These are phyloP conservation scores for Lophiostoma macrostomum DNA, from an alignment of 495 filamentous ascomycete species.

Conservation along the genomic window DNA sequence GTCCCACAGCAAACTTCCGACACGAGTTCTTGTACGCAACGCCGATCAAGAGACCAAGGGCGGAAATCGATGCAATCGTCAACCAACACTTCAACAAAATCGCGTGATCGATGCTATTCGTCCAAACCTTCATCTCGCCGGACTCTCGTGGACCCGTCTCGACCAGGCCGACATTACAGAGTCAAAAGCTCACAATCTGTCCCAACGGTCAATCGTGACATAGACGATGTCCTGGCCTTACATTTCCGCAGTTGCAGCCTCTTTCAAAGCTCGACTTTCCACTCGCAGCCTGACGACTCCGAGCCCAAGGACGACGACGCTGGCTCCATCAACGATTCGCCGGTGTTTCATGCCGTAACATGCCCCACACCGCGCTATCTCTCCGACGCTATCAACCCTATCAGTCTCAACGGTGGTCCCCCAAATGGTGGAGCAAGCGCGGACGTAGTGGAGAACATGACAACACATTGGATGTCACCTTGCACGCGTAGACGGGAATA, in stretches of 20 bases:
- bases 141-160: slow-evolving; percentile 21
- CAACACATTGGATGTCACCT: slow-evolving; percentile 30
- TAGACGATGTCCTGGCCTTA: slow-evolving; percentile 32
- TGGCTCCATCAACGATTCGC: too few relatives aligned
- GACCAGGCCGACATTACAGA: slow-evolving; percentile 24
- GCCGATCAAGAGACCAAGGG: slow-evolving; percentile 9
- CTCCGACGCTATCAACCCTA: not conserved
- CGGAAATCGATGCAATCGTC: slow-evolving; percentile 15
- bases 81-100: slow-evolving; percentile 6
- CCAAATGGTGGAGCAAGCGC: not conserved
- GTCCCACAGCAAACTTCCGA: slow-evolving; percentile 4
- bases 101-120: slow-evolving; percentile 2
- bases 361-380: not conserved
- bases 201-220: slow-evolving; percentile 15
- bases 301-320: not conserved
- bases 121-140: slow-evolving; percentile 24
- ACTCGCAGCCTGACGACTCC: not conserved
- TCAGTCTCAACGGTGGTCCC: not conserved
- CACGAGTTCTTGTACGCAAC: not conserved
- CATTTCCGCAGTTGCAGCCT: slow-evolving; percentile 32
- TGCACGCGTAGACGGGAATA: slow-evolving; percentile 23
- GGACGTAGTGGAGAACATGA: too few relatives aligned
- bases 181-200: slow-evolving; percentile 27
- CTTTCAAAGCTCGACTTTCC: slow-evolving; percentile 21
- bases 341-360: too few relatives aligned